Base-by-base conservation (phyloP, 2,329 filamentous ascomycete genomes). In the Pseudocercospora ulei region DNA sequence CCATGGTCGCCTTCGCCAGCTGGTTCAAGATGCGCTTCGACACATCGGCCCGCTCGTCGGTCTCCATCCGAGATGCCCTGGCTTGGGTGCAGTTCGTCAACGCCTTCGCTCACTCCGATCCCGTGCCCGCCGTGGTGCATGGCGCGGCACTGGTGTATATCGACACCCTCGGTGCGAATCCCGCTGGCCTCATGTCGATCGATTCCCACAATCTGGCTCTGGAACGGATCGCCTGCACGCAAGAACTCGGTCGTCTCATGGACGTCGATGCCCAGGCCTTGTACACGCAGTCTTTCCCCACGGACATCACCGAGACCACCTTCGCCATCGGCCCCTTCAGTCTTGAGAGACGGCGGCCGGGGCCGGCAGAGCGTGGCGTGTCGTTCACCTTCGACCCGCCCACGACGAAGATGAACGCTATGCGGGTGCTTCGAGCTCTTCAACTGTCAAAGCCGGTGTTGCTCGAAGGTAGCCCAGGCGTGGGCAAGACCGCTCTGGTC, bases 61-160 rank as follows among this genome's bases (percentile, higher is more conserved):
- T 96, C 44, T 96, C 90, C 0, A 82, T 98, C 44, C 77, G 92
- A 66, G 88, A 96, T 60, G 78, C 94, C 4, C 72, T 98, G 13
- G 80, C 83, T 4, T 98, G 90, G 90, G 82, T 90, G 7, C 78
- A 86, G 22, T 98, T 98, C 57, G 74, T 95, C 60, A 95, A 95
- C 58, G 46, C 50, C 4, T 55, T 47, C 22, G 41, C 40, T 7
- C 34, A 38, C 4, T 18, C 37, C 5, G 43, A 51, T 18, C 22
- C 46, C 7, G 22, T 39, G 1, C 39, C 50, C 14, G 55, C 67
- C 8, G 62, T 81, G 8, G 64, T 95, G 2, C 87, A 98, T 54
- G 90, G 92, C 45, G 90, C 90, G 19, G 81, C 87, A 1, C 87
- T 95, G 62, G 87, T 98, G 1, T 98, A 92, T 55, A 81, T 98